Evolutionary conservation across 2,329 filamentous ascomycete species (phyloP).

Genomic region (Lasiodiplodia hormozganensis): DNA sequence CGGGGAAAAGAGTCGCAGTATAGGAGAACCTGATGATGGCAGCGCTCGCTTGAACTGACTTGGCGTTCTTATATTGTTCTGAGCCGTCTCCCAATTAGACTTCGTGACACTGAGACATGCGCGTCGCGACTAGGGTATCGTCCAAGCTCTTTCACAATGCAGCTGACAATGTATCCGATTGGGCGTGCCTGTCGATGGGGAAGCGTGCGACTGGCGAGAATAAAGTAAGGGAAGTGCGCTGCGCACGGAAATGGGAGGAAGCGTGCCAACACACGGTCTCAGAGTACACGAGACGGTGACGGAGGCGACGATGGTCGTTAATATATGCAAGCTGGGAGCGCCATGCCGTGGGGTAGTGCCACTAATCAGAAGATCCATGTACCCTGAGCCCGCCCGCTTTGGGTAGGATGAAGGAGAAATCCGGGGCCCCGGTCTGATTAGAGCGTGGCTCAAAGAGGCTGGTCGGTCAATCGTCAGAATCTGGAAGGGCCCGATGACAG

Average conservation of each 20-base stretch:
- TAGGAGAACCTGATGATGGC: not conserved
- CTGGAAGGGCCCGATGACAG: not conserved
- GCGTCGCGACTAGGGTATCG: not conserved
- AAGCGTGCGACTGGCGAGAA: not conserved
- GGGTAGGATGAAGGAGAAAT: constrained; percentile 6
- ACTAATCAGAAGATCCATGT: constrained; percentile 1
- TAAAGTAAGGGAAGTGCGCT: not conserved
- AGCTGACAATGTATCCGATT: not conserved
- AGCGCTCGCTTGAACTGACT: not conserved
- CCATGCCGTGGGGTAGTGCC: constrained; percentile 3
- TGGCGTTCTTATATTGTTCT: not conserved
- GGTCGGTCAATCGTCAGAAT: not conserved
- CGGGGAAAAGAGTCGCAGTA: not conserved
- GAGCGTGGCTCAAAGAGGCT: not conserved
- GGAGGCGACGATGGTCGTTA: constrained; percentile 1
- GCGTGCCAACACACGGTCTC: not conserved
- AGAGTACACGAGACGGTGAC: not conserved
- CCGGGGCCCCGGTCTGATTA: constrained; percentile 14
- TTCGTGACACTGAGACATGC: not conserved
- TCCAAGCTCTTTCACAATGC: not conserved
- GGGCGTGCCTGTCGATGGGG: not conserved
- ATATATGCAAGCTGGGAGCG: constrained; percentile 1
- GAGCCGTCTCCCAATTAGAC: not conserved
- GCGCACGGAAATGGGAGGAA: not conserved
- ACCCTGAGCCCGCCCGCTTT: not conserved